Percentiles rank a stretch among this genome's conserved stretches.
phyloP scores from a whole-genome alignment of 495 filamentous ascomycete genomes.

The Penicillium maclennaniae region DNA sequence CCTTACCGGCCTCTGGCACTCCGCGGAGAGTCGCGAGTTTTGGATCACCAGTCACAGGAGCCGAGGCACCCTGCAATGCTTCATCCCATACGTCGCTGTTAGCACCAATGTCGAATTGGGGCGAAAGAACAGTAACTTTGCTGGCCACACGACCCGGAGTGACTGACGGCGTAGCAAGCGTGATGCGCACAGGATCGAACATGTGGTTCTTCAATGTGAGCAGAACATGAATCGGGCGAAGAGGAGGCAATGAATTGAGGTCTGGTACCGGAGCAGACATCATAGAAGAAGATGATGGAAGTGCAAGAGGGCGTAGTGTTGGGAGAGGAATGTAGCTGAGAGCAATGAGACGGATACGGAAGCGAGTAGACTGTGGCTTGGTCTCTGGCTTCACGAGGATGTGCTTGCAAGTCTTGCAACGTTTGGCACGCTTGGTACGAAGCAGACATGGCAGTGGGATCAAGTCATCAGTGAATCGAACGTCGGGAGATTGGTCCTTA shows the following conservation, averaged over 20 bases:
- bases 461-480: constrained; percentile 61
- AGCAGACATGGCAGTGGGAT: constrained; percentile 77
- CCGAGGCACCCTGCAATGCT: constrained; percentile 56
- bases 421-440: constrained; percentile 87
- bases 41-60: constrained; percentile 32
- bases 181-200: constrained; percentile 83
- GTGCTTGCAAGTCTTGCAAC: constrained; percentile 87
- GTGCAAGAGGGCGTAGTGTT: constrained; percentile 59
- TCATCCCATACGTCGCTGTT: constrained; percentile 97
- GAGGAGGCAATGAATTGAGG: constrained; percentile 54
- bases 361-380: constrained; percentile 80
- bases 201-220: constrained; percentile 90
- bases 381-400: constrained; percentile 93
- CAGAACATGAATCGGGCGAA: constrained; percentile 73
- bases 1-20: constrained; percentile 81
- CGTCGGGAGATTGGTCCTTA: constrained; percentile 42
- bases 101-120: constrained; percentile 90
- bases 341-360: constrained; percentile 84
- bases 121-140: constrained; percentile 88
- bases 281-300: constrained; percentile 25
- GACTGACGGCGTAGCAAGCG: constrained; percentile 75
- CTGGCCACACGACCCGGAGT: constrained; percentile 75
- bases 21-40: constrained; percentile 29
- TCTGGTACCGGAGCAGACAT: constrained; percentile 30
- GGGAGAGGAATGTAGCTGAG: constrained; percentile 84